Base-by-base conservation (phyloP, 2,329 filamentous ascomycete species). In the Pseudodiploospora longispora region DNA sequence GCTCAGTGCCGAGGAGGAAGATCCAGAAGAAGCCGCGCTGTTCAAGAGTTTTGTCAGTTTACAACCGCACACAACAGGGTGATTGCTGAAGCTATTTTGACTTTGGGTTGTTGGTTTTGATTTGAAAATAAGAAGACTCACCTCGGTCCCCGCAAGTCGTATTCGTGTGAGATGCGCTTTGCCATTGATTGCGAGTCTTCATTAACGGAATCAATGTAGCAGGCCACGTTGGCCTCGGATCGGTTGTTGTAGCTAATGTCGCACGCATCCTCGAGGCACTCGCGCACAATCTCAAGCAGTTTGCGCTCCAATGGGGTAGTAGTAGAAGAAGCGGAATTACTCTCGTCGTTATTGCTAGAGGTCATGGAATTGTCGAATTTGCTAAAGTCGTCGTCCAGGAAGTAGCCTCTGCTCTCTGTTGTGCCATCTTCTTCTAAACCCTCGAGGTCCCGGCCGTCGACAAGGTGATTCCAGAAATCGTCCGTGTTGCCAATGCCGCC, bases 141-240 rank as follows among this genome's bases (percentile, higher is more conserved):
- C 45, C 42, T 44, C 12, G 45, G 38, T 2, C 45, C 45, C 19
- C 28, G 31, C 34, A 47, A 41, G 27, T 32, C 33, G 34, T 44
- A 40, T 30, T 41, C 39, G 9, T 9, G 30, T 10, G 34, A 38
- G 8, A 47, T 28, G n/a, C 9, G 45, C 38, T 10, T 31, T 38
- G 29, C 41, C 31, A 31, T 6, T 40, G 27, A 30, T 40, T 19
- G 35, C 54, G 53, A 59, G 32, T 59, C 58, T 1, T 59, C 56
- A 1, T 52, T 55, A 46, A 56, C 57, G 19, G 42, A 46, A 5
- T 57, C 60, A 9, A 61, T 54, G 34, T 57, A 63, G 29, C 52
- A 53, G 4, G 58, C 60, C 8, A 59, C 54, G 10, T 57, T 48
- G 6, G 40, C 48, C 3, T 59, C 58, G 10, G 52, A 46, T 36